Evolutionary conservation across 1,139 yeast genomes (phyloP), one percentile per base, ranked within the genome.

Genomic region (Pichia sp.): DNA sequence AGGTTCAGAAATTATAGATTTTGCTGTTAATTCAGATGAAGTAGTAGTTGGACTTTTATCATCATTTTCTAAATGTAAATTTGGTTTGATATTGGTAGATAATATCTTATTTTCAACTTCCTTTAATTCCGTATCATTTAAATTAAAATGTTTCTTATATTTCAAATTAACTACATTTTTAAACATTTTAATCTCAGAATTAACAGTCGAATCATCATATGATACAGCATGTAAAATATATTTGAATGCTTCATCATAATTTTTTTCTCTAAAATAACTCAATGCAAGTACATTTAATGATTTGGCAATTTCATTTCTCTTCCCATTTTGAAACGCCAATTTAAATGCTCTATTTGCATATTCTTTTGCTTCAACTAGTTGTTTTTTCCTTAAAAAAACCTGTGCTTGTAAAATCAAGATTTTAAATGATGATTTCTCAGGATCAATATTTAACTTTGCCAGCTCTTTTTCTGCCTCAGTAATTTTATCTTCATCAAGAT

Each of bases 251-350:
- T 67, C 63, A 10, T 61, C 62, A 48, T 64, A 69, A 12, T 73
- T 65, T 51, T 76, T 78, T 4, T 5, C 5, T 29, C 31, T 36
- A 56, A 70, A 78, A 49, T 66, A 66, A 24, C 74, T 64, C 47
- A 80, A 63, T 9, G 78, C 86, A 45, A 81, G 66, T 35, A 86
- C 70, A 57, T 80, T 78, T 55, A 82, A 75, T 26, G 82, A 78
- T 29, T 71, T 66, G 0, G 78, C 84, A 35, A 82, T 68, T n/a
- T 73, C 73, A 4, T 67, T 65, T 48, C 80, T 65, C 44, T 70
- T 74, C 0, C 81, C 82, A 39, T 76, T 63, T 6, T 62, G 64
- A 34, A 66, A 63, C 0, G 94, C 89, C 28, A 76, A 57, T 1
- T 65, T 60, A 34, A 79, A 69, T 0, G 94, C 92, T 26, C 63